Evolutionary conservation across 305 asterid genomes (phyloP), one percentile per base, ranked within the genome.

Genomic region (Stenogyne calaminthoides): DNA sequence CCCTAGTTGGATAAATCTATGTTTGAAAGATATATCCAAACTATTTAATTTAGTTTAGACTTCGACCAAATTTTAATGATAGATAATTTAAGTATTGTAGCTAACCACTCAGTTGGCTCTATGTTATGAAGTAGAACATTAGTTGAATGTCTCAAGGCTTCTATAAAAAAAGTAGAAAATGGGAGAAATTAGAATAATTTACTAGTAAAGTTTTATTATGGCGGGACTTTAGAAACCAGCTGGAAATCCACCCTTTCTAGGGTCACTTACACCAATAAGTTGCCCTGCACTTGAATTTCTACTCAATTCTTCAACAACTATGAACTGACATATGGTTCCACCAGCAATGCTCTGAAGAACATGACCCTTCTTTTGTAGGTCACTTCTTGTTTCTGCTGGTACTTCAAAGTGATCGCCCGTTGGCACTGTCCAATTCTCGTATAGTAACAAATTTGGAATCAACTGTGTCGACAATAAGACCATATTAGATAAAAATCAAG

Each of bases 231-330:
- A 89, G 58, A 63, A 84, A 27, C 91, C 97, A 44, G 91, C 87
- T 4, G 96, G 97, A 63, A 80, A 75, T 46, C 97, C 95, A 62
- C 92, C 95, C 81, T 89, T 91, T 76, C 97, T 91, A 0, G 91
- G 95, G 60, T 91, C 97, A 76, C 96, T 86, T 37, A 89, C 83
- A 22, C 84, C 96, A 25, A 81, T 51, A 68, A 91, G 95, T 37
- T 71, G 29, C 19, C 79, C 87, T 1, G 58, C 64, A 14, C 58
- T 69, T 3, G 77, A 19, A 9, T 6, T 27, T 27, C 74, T 74
- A 18, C 73, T 52, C 58, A 83, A 47, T 67, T 82, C 83, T 69
- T 81, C 87, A 77, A 84, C 88, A 27, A 85, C 86, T 34, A 91
- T 76, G 59, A 91, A 77, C 29, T 91, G 93, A 70, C 93, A 86